A percentile compares a stretch with the other conserved stretches of the same genome.
Evolutionary conservation across 345 rosid species (phyloP).

Genomic region (Lumnitzera racemosa): DNA sequence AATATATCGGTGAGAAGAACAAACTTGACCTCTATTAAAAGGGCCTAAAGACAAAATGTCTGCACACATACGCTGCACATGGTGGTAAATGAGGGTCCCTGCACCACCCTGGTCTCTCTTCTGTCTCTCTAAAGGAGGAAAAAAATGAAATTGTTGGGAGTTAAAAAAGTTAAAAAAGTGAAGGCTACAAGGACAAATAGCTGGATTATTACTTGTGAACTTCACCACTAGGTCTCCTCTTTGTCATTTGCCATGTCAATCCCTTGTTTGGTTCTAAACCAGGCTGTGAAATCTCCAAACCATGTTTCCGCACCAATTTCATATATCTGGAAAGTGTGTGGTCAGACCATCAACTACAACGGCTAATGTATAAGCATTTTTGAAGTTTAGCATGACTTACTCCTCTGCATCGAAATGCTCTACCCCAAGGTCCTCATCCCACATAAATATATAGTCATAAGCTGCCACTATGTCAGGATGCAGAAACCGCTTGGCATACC

Average conservation of each 20-base stretch:
- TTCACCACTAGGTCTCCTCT: constrained; percentile 63
- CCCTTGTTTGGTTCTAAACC: constrained; percentile 73
- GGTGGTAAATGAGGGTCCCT: constrained; percentile 72
- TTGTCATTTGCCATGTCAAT: constrained; percentile 95
- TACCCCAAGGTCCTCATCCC: constrained; percentile 98
- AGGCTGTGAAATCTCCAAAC: constrained; percentile 94
- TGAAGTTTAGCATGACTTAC: constrained; percentile 30
- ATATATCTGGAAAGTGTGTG: constrained; percentile 40
- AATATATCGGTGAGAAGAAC: no score
- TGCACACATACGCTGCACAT: constrained; percentile 80
- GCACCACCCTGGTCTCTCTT: constrained; percentile 90
- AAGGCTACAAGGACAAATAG: no score
- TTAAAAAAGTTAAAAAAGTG: no score
- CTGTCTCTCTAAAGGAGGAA: constrained; percentile 40
- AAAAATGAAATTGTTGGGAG: no score
- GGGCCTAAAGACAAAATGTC: neutral
- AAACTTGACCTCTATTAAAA: constrained; percentile 1
- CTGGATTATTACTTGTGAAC: constrained; percentile 66
- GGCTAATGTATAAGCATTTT: no score
- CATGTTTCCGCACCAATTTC: constrained; percentile 67
- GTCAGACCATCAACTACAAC: no score
- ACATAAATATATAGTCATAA: constrained; percentile 83
- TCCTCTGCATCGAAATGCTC: constrained; percentile 78
- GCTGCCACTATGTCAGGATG: constrained; percentile 85
- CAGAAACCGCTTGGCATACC: constrained; percentile 93